Percentiles rank a stretch among this genome's conserved stretches.
Conservation (phyloP, 768 basidiomycete genomes). For the Pleurotus pulmonarius region DNA sequence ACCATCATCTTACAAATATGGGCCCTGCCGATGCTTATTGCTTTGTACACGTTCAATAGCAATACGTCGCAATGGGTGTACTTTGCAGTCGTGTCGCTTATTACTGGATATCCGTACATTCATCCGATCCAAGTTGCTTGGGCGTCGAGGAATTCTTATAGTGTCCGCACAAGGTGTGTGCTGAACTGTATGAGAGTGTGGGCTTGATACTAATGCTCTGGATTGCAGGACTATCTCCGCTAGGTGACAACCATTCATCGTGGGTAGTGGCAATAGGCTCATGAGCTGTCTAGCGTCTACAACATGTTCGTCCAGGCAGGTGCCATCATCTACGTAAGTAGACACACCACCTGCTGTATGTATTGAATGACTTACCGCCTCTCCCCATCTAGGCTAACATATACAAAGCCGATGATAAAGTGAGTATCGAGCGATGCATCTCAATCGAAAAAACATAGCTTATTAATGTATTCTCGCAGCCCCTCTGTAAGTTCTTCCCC, state of each 20-base stretch:
- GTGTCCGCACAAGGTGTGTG: conserved; percentile 49
- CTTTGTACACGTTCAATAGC: conserved; percentile 46
- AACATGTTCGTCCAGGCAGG: conserved; percentile 64
- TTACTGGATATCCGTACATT: conserved; percentile 52
- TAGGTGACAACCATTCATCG: too few species aligned
- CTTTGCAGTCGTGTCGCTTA: conserved; percentile 47
- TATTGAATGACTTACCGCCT: neutral
- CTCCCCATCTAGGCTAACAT: conserved; percentile 40
- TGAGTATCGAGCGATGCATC: conserved; percentile 9
- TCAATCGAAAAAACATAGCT: neutral
- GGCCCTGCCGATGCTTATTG: conserved; percentile 59
- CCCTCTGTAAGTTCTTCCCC: conserved; percentile 26
- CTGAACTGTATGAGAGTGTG: conserved; percentile 3
- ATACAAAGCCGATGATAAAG: conserved; percentile 49
- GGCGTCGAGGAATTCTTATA: conserved; percentile 58
- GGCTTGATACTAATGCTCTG: too few species aligned
- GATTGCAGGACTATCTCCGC: conserved; percentile 34
- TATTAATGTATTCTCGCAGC: conserved; percentile 13
- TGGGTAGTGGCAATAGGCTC: too few species aligned
- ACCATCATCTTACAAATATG: conserved; percentile 55
- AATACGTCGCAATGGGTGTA: conserved; percentile 54
- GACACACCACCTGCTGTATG: neutral
- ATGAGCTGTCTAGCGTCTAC: conserved; percentile 33
- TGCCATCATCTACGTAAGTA: conserved; percentile 42
- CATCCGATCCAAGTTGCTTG: conserved; percentile 52